These are phyloP conservation scores for Tremellales sp. DNA, from an alignment of 1,284 basidiomycete species.

Conservation along the genomic window DNA sequence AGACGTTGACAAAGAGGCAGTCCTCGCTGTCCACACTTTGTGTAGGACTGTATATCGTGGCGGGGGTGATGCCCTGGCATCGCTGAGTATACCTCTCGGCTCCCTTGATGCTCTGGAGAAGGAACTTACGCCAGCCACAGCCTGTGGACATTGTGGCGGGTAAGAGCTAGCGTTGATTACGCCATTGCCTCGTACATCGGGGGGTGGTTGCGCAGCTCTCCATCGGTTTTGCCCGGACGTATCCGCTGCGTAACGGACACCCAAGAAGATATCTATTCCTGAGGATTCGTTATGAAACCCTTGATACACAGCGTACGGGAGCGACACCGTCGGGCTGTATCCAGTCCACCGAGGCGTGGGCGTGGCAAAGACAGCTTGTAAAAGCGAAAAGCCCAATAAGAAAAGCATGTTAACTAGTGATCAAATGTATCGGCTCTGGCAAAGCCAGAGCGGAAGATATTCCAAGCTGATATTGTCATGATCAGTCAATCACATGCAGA, in stretches of 20 bases:
- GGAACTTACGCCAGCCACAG: slow-evolving; percentile 8
- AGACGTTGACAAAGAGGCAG: slow-evolving; percentile 49
- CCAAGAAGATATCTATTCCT: slow-evolving; percentile 10
- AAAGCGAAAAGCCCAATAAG: too few species aligned
- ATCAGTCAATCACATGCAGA: too few species aligned
- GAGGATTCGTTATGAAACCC: slow-evolving; percentile 16
- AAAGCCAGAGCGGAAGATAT: too few species aligned
- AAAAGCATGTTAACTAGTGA: too few species aligned
- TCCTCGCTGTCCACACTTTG: slow-evolving; percentile 35
- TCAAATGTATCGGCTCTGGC: too few species aligned
- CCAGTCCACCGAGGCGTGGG: too few species aligned
- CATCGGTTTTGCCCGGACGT: slow-evolving; percentile 12
- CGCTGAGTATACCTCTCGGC: too few species aligned
- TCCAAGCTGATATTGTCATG: too few species aligned
- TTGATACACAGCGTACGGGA: slow-evolving; percentile 14
- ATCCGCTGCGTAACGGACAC: slow-evolving; percentile 12
- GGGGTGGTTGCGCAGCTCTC: slow-evolving; percentile 14
- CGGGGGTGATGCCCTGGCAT: not conserved
- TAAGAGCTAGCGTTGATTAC: slow-evolving; percentile 10
- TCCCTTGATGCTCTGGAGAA: too few species aligned
- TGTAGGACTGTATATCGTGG: slow-evolving; percentile 8
- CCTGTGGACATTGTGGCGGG: slow-evolving; percentile 15
- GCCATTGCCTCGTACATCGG: not conserved
- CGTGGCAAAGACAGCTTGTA: too few species aligned
- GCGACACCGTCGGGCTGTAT: slow-evolving; percentile 9